Conservation (phyloP, 192 early-diverging fungal genomes). For the Coemansia furcata region DNA sequence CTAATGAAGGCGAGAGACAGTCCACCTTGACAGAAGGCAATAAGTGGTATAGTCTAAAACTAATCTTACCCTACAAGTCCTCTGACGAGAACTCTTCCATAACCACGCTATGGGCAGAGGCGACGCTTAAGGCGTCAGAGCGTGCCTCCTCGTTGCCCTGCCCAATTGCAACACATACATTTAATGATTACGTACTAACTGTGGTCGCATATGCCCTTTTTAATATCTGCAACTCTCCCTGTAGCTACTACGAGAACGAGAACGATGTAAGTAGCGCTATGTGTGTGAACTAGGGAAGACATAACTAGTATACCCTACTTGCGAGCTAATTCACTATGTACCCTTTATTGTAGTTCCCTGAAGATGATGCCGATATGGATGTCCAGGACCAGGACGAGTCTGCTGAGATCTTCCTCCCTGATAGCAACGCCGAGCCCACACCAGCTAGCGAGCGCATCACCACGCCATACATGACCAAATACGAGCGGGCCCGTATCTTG, state of each 20-base stretch:
- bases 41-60: too few species aligned
- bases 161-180: not conserved
- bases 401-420: conserved; percentile 46
- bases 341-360: conserved; percentile 11
- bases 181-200: not conserved
- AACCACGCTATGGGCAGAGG: too few species aligned
- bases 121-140: too few species aligned
- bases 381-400: conserved; percentile 30
- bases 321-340: not conserved
- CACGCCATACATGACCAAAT: conserved; percentile 99
- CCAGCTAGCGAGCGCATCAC: conserved; percentile 77
- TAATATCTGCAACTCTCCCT: not conserved
- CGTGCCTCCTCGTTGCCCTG: too few species aligned
- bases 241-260: conserved; percentile 17
- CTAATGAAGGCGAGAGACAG: not conserved
- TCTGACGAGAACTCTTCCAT: too few species aligned
- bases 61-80: too few species aligned
- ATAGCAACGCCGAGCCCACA: conserved; percentile 32
- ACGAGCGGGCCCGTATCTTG: conserved; percentile 87
- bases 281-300: not conserved
- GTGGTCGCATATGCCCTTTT: not conserved
- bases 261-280: not conserved
- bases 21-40: not conserved
- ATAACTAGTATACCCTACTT: not conserved
- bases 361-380: conserved; percentile 30